Base-by-base conservation (phyloP, 768 basidiomycete genomes). In the Kwoniella dejecticola region DNA sequence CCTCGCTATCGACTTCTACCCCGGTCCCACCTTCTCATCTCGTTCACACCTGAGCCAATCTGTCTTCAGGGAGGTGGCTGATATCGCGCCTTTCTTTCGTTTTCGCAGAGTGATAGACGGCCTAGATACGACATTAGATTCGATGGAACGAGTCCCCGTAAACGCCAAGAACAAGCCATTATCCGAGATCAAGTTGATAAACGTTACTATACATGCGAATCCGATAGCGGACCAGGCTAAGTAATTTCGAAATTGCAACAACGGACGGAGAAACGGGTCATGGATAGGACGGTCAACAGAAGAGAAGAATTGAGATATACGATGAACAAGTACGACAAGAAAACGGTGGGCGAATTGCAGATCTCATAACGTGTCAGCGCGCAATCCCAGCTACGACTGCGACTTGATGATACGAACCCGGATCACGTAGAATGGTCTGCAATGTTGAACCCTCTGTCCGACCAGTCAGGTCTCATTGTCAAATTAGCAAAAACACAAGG, bases 81-180 rank as follows among this genome's bases (percentile, higher is more conserved):
- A 38, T 36, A 38, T n/a, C 49, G 19, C 40, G 40, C 8, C 27
- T 31, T 33, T 6, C 24, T 33, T 41, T 17, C 23, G 7, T 44
- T n/a, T 45, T 6, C 11, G 4, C 54, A 82, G 81, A 46, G 93
- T 99, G n/a, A 98, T 99, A 68, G 96, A 99, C 74, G 96, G 96
- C 19, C 85, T 84, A n/a, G 94, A 99, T 75, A 86, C 90, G 3
- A 90, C 94, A 4, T 81, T 99, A 45, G 96, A 98, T 70, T 83
- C 84, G n/a, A 91, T 97, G 85, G 96, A 98, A 77, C 85, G 87
- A 23, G 87, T 88, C 0, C 91, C 92, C 0, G 95, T 98, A 59
- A 91, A 86, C 75, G 83, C 86, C 61, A 99, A 97, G 80, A 92
- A 92, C 77, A 81, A 90, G 60, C 96, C 96, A 1, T 78, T 91